Conservation (phyloP, 139 green algal genomes). For the Eudorina sp. region DNA sequence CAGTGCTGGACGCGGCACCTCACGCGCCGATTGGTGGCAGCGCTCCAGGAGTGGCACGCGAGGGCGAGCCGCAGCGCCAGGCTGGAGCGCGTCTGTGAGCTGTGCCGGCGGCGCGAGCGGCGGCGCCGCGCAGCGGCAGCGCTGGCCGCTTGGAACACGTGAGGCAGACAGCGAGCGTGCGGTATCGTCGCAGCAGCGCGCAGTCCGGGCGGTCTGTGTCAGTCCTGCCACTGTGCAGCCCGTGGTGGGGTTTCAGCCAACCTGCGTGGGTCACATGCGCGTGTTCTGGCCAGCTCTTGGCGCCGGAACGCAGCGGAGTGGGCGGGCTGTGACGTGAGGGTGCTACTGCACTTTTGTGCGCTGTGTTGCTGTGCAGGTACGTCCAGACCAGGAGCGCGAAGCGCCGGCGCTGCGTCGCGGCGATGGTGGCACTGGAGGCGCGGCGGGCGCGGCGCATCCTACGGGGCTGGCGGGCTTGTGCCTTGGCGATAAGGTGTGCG, state of each 20-base stretch:
- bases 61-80: neutral
- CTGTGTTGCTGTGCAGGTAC: neutral
- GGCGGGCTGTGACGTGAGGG: too few relatives aligned
- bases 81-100: neutral
- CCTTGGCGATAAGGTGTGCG: too few relatives aligned
- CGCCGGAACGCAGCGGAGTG: too few relatives aligned
- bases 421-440: neutral
- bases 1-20: slow-evolving; percentile 6
- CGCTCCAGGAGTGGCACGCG: neutral
- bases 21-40: neutral
- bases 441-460: neutral
- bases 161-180: too few relatives aligned
- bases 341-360: too few relatives aligned
- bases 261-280: too few relatives aligned
- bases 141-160: slow-evolving; percentile 7
- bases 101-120: neutral
- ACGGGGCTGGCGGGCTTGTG: slow-evolving; percentile 6
- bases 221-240: too few relatives aligned
- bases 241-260: too few relatives aligned
- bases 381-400: neutral
- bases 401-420: too few relatives aligned
- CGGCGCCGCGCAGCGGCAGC: neutral
- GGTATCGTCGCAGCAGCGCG: too few relatives aligned
- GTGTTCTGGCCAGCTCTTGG: too few relatives aligned
- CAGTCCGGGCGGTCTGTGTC: too few relatives aligned